phyloP scores from a whole-genome alignment of 192 early-diverging fungal species.

The Paraglomus occultum region DNA sequence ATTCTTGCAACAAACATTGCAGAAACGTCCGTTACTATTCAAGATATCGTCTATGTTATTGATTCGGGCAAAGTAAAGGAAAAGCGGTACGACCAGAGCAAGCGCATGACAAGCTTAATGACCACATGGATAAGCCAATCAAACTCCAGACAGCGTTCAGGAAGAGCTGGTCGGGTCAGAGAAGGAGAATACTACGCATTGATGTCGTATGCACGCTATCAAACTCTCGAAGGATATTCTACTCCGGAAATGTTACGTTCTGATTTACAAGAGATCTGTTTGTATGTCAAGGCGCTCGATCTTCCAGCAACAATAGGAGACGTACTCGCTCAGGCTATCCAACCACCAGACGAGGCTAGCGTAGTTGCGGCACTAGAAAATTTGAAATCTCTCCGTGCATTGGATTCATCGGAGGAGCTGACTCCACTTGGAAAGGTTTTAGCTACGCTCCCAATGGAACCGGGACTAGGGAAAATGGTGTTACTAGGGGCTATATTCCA shows the following conservation, averaged over 20 bases:
- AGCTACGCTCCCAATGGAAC: slow-evolving; percentile 60
- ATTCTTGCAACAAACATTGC: slow-evolving; percentile 73
- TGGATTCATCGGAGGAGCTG: slow-evolving; percentile 49
- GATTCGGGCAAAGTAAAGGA: slow-evolving; percentile 71
- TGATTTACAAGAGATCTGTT: slow-evolving; percentile 50
- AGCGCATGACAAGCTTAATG: slow-evolving; percentile 41
- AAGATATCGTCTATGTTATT: slow-evolving; percentile 68
- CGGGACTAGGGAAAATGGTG: slow-evolving; percentile 68
- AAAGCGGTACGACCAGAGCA: slow-evolving; percentile 44
- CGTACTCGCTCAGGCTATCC: slow-evolving; percentile 43
- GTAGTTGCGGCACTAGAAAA: slow-evolving; percentile 40
- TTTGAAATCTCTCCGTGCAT: slow-evolving; percentile 39
- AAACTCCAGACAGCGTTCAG: slow-evolving; percentile 55
- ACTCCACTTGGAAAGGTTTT: slow-evolving; percentile 66
- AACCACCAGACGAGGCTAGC: slow-evolving; percentile 43
- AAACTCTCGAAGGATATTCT: slow-evolving; percentile 49
- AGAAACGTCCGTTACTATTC: slow-evolving; percentile 75
- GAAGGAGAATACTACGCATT: slow-evolving; percentile 54
- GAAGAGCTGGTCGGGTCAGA: slow-evolving; percentile 59
- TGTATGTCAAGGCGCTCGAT: slow-evolving; percentile 50
- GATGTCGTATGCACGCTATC: slow-evolving; percentile 44
- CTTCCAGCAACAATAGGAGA: slow-evolving; percentile 35
- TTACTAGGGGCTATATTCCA: slow-evolving; percentile 57
- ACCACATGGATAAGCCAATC: slow-evolving; percentile 55
- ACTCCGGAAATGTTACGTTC: slow-evolving; percentile 56